Conservation (phyloP, 2,329 filamentous ascomycete species). For the Trichoderma simmonsii region DNA sequence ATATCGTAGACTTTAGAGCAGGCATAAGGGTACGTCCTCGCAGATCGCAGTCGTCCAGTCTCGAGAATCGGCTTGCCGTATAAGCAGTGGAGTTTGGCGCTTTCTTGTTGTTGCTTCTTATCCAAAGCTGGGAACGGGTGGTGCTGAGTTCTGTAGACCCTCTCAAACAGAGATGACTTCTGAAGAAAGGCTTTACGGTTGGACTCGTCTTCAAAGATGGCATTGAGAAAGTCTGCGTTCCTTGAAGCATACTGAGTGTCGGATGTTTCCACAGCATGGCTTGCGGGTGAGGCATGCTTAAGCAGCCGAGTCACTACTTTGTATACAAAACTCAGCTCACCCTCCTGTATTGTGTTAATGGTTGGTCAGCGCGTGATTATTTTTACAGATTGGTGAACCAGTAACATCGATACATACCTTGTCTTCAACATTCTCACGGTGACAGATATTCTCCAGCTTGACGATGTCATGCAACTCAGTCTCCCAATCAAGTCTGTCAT, state of each 20-base stretch:
- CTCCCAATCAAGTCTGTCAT: constrained; percentile 41
- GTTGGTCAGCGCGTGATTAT: neutral
- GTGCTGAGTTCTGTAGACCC: constrained; percentile 34
- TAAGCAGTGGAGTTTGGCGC: constrained; percentile 67
- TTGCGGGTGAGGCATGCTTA: constrained; percentile 39
- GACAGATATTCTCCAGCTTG: constrained; percentile 44
- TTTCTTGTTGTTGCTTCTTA: constrained; percentile 52
- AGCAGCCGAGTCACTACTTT: constrained; percentile 45
- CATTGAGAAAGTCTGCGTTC: constrained; percentile 44
- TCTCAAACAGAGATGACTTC: constrained; percentile 60
- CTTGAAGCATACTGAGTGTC: constrained; percentile 44
- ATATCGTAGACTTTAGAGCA: constrained; percentile 71
- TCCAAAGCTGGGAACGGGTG: neutral
- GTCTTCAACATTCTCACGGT: constrained; percentile 28
- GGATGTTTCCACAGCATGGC: constrained; percentile 30
- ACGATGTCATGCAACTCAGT: constrained; percentile 43
- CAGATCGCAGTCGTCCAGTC: constrained; percentile 34
- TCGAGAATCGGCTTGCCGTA: constrained; percentile 59
- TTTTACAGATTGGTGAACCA: neutral
- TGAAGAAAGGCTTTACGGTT: constrained; percentile 61
- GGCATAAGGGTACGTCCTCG: constrained; percentile 56
- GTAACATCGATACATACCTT: constrained; percentile 37
- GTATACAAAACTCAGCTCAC: constrained; percentile 48
- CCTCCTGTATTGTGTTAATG: constrained; percentile 30
- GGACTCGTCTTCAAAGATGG: constrained; percentile 43